Conservation (phyloP, 441 rosid species). For the Cnidoscolus chayamansa region DNA sequence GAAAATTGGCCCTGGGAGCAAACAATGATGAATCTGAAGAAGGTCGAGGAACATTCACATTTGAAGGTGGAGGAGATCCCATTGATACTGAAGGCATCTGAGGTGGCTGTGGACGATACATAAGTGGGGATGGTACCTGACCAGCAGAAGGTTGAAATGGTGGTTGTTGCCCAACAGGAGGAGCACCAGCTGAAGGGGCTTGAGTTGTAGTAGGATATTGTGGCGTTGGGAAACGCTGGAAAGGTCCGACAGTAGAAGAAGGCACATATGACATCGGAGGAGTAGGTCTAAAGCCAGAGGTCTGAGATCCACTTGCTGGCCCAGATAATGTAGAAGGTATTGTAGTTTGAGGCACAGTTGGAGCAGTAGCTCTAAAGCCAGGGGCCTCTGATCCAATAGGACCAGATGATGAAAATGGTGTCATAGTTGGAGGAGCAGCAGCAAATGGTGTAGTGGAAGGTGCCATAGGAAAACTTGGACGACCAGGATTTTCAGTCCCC, state of each 20-base stretch:
- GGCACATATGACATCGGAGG: conserved; percentile 31
- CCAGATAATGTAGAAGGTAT: conserved; percentile 46
- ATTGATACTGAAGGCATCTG: conserved; percentile 47
- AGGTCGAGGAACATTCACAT: conserved; percentile 40
- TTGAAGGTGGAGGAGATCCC: conserved; percentile 55
- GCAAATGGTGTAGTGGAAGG: conserved; percentile 62
- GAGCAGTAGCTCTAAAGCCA: conserved; percentile 51
- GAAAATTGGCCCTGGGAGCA: conserved; percentile 48
- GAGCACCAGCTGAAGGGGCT: conserved; percentile 43
- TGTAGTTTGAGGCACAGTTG: conserved; percentile 40
- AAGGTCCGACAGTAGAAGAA: conserved; percentile 42
- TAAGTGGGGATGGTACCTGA: conserved; percentile 45
- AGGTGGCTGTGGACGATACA: conserved; percentile 46
- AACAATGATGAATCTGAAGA: conserved; percentile 34
- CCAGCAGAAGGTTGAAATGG: conserved; percentile 52
- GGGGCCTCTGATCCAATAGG: conserved; percentile 46
- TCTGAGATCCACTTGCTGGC: conserved; percentile 36
- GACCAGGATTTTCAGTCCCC: conserved; percentile 75
- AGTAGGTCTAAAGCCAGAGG: conserved; percentile 50
- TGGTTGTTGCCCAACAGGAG: conserved; percentile 53
- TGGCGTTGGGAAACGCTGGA: conserved; percentile 50
- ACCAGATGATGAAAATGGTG: conserved; percentile 60
- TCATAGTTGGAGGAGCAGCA: conserved; percentile 52
- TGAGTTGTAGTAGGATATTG: conserved; percentile 48
- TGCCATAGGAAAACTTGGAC: conserved; percentile 53